Conservation (phyloP, 148 eudicot species). For the Silene conica region DNA sequence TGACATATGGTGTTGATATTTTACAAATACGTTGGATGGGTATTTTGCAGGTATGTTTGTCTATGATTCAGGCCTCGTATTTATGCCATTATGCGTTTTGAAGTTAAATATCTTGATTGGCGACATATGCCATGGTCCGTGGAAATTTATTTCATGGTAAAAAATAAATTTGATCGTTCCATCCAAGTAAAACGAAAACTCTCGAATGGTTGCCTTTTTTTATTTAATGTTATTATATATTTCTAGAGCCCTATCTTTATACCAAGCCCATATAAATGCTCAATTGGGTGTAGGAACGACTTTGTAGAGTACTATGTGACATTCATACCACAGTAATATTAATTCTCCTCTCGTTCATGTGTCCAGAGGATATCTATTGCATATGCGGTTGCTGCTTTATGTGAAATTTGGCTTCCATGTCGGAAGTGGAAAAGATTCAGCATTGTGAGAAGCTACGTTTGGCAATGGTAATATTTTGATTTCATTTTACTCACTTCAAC, state of each 20-base stretch:
- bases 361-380: constrained; percentile 83
- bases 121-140: not conserved
- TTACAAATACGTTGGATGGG: constrained; percentile 71
- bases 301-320: not conserved
- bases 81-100: not conserved
- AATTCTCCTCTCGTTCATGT: constrained; percentile 3
- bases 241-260: too few relatives aligned
- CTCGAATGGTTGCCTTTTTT: not conserved
- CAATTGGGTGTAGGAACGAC: not conserved
- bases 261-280: too few relatives aligned
- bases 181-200: not conserved
- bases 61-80: not conserved
- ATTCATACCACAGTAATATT: not conserved
- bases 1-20: constrained; percentile 84
- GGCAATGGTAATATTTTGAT: constrained; percentile 64
- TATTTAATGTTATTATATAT: too few relatives aligned
- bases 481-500: not conserved
- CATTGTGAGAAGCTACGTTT: constrained; percentile 39
- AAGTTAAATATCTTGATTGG: not conserved
- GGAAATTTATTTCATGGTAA: not conserved
- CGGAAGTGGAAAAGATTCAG: constrained; percentile 40
- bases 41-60: constrained; percentile 63
- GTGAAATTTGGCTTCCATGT: constrained; percentile 89
- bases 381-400: constrained; percentile 65
- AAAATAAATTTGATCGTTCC: not conserved